Evolutionary conservation across 192 early-diverging fungal species (phyloP), one percentile per base, ranked within the genome.

Genomic region (Podila horticola): DNA sequence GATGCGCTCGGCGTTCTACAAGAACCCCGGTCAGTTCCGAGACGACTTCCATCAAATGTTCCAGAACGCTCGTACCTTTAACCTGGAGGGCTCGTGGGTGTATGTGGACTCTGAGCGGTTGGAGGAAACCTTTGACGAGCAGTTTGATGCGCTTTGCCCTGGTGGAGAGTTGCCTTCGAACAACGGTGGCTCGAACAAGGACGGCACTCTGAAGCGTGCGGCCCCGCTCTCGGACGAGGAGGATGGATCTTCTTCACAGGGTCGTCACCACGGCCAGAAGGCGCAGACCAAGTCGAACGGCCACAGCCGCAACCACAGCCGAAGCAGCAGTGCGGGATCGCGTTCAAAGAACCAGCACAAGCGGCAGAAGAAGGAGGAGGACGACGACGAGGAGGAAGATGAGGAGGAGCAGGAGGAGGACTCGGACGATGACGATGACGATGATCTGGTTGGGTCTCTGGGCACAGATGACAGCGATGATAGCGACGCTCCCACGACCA

Each of bases 1-100:
- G 24, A 90, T 97, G 72, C 90, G 90, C 68, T 90, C 83, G 15
- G 77, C 86, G 50, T 83, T 88, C 67, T 99, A 99, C 83, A 83
- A 87, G 45, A 75, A 82, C 20, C 70, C 91, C 4, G 48, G 74
- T 4, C 86, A 91, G 71, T 97, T 97, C 82, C 84, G 87, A 60
- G 85, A 89, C 22, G 98, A 99, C 82, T 94, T 95, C 72, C 75
- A 90, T 66, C 85, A 94, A 26, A 95, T 99, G 93, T 96, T 95
- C 67, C 72, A 93, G 81, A 99, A 99, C 69, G 98, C 98, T 9
- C 90, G 90, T 77, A 94, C 87, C 6, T 99, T 95, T 83, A 99
- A 99, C 76, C 86, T 93, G 82, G 93, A 96, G 67, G 95, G 92
- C 13, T 96, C 95, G n/a, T 86, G 89, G 63, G 94, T 99, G 0